Percentiles rank a stretch among this genome's conserved stretches.
These are phyloP conservation scores for Chernovozyma aurita DNA, from an alignment of 1,139 yeast species.

Conservation along the genomic window DNA sequence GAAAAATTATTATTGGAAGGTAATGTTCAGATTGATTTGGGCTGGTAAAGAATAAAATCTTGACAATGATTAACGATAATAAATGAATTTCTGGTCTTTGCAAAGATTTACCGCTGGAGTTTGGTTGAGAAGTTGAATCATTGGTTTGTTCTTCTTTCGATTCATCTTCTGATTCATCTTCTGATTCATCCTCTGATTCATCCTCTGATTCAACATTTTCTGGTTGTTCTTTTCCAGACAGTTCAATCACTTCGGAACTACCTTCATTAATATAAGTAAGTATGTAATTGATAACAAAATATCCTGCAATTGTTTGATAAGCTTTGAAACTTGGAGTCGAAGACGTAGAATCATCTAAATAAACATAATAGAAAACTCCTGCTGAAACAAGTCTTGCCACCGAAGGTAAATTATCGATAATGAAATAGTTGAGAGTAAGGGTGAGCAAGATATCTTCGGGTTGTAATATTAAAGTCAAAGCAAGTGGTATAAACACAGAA, in stretches of 20 bases:
- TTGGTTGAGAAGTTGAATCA: conserved; percentile 7
- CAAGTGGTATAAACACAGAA: conserved; percentile 30
- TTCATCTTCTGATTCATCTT: conserved; percentile 6
- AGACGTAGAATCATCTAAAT: conserved; percentile 12
- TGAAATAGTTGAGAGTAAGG: conserved; percentile 34
- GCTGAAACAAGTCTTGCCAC: conserved; percentile 27
- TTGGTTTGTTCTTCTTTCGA: conserved; percentile 2
- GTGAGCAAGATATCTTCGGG: conserved; percentile 26
- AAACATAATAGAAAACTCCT: conserved; percentile 26
- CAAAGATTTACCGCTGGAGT: conserved; percentile 18
- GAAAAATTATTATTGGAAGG: conserved; percentile 30
- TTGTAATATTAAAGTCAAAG: conserved; percentile 18
- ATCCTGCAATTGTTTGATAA: conserved; percentile 21
- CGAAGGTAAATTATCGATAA: conserved; percentile 30
- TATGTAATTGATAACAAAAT: conserved; percentile 20
- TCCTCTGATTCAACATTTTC: conserved; percentile 18
- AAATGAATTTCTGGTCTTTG: conserved; percentile 36
- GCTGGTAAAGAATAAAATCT: conserved; percentile 8
- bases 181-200: conserved; percentile 8
- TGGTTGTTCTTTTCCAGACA: conserved; percentile 9
- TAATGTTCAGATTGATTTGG: neutral
- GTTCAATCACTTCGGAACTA: conserved; percentile 10
- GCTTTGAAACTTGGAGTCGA: conserved; percentile 14
- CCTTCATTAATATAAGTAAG: conserved; percentile 29
- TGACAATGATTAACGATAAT: conserved; percentile 24